Evolutionary conservation across 495 filamentous ascomycete genomes (phyloP).

Genomic region (Oidiodendron maius): DNA sequence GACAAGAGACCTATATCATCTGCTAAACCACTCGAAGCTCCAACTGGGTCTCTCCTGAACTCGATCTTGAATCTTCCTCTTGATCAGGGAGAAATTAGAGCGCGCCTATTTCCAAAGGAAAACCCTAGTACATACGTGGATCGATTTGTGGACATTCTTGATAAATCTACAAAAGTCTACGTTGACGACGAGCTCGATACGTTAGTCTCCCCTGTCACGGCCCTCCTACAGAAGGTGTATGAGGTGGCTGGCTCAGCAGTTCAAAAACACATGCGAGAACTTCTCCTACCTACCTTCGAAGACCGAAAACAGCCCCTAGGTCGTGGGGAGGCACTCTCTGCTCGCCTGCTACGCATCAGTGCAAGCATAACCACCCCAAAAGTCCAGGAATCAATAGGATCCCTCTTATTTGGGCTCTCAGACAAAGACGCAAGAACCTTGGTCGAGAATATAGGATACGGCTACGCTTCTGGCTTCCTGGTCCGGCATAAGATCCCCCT

Average conservation of each 20-base stretch:
- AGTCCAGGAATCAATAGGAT: conserved; percentile 67
- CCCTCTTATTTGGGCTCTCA: conserved; percentile 81
- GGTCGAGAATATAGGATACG: conserved; percentile 82
- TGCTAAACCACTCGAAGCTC: conserved; percentile 34
- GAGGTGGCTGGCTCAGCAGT: conserved; percentile 72
- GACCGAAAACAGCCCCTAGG: conserved; percentile 80
- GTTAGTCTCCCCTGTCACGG: conserved; percentile 62
- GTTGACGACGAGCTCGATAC: conserved; percentile 61
- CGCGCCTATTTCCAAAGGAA: conserved; percentile 60
- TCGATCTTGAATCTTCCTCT: conserved; percentile 74
- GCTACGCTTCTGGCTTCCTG: conserved; percentile 85
- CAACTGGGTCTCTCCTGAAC: conserved; percentile 62
- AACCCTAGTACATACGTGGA: conserved; percentile 57
- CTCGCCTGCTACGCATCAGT: conserved; percentile 73
- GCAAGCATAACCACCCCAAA: conserved; percentile 63
- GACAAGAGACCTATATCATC: conserved; percentile 29
- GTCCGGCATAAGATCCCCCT: conserved; percentile 74
- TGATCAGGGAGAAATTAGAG: conserved; percentile 25
- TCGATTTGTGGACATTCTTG: conserved; percentile 67
- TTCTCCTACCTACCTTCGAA: conserved; percentile 69
- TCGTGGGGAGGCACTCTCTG: conserved; percentile 63
- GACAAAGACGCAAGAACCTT: conserved; percentile 66
- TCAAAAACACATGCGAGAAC: conserved; percentile 52
- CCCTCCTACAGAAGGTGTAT: conserved; percentile 64
- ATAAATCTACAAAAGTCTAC: conserved; percentile 55